phyloP scores from a whole-genome alignment of 805 yeast species.

The Myxozyma udenii region DNA sequence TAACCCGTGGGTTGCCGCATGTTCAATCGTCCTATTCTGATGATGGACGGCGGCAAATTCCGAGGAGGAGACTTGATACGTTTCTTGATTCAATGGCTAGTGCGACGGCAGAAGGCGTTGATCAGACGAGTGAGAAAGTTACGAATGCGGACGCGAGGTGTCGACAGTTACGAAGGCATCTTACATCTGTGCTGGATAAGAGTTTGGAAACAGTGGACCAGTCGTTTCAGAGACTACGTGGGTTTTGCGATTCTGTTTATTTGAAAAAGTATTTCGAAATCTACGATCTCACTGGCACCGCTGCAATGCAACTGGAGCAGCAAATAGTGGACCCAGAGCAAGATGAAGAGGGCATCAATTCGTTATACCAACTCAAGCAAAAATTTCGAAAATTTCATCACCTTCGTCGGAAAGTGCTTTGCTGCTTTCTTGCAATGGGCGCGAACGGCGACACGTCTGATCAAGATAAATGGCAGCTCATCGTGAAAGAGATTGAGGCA shows the following conservation, averaged over 20 bases:
- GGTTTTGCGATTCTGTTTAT: constrained; percentile 16
- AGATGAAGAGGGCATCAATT: background rate
- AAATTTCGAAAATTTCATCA: constrained; percentile 25
- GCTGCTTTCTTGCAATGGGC: constrained; percentile 30
- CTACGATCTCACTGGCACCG: constrained; percentile 18
- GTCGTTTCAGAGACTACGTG: constrained; percentile 13
- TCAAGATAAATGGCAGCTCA: constrained; percentile 16
- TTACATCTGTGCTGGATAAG: constrained; percentile 23
- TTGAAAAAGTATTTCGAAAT: constrained; percentile 27
- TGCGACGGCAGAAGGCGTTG: background rate
- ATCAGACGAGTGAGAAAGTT: background rate
- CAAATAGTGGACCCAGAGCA: constrained; percentile 1
- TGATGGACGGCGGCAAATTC: background rate
- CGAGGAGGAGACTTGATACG: background rate
- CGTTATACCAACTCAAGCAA: constrained; percentile 16
- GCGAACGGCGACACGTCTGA: constrained; percentile 27
- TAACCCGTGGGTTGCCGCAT: constrained; percentile 17
- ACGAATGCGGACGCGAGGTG: constrained; percentile 15
- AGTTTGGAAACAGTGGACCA: constrained; percentile 18
- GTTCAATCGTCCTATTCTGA: constrained; percentile 2
- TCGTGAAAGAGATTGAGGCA: constrained; percentile 17
- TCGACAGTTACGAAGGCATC: constrained; percentile 13
- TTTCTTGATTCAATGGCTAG: background rate
- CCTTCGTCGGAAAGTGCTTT: constrained; percentile 26
- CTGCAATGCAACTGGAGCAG: background rate